phyloP scores from a whole-genome alignment of 2,329 filamentous ascomycete species.

The Talaromyces sp. region DNA sequence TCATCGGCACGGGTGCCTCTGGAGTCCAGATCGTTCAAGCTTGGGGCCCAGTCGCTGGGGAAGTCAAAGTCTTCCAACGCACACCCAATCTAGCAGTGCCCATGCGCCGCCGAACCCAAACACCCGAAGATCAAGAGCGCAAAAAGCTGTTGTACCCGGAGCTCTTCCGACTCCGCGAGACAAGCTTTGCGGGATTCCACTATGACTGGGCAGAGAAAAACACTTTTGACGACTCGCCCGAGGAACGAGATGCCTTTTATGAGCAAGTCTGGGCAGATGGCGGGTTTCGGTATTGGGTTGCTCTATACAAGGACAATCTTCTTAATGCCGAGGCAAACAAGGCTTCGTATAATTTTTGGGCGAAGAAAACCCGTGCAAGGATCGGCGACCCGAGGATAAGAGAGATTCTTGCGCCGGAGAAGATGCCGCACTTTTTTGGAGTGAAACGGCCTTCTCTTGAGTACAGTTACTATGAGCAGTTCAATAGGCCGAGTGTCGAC shows the following conservation, averaged over 20 bases:
- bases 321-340: slow-evolving; percentile 44
- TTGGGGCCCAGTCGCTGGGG: slow-evolving; percentile 48
- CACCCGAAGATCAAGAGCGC: slow-evolving; percentile 46
- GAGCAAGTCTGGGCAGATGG: slow-evolving; percentile 47
- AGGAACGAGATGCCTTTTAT: slow-evolving; percentile 45
- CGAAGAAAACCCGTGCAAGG: slow-evolving; percentile 45
- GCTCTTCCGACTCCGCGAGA: slow-evolving; percentile 50
- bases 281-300: slow-evolving; percentile 51
- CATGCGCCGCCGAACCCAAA: slow-evolving; percentile 50
- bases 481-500: slow-evolving; percentile 43
- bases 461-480: slow-evolving; percentile 47
- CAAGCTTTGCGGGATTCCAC: slow-evolving; percentile 54
- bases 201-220: slow-evolving; percentile 52
- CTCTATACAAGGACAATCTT: slow-evolving; percentile 48
- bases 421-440: slow-evolving; percentile 52
- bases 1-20: slow-evolving; percentile 54
- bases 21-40: slow-evolving; percentile 56
- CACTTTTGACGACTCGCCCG: slow-evolving; percentile 48
- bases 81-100: slow-evolving; percentile 62
- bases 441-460: slow-evolving; percentile 49
- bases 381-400: slow-evolving; percentile 46
- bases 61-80: slow-evolving; percentile 58
- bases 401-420: slow-evolving; percentile 49
- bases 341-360: slow-evolving; percentile 53
- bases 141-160: slow-evolving; percentile 43